Base-by-base conservation (phyloP, 2,329 filamentous ascomycete species). In the Xylaria polymorpha region DNA sequence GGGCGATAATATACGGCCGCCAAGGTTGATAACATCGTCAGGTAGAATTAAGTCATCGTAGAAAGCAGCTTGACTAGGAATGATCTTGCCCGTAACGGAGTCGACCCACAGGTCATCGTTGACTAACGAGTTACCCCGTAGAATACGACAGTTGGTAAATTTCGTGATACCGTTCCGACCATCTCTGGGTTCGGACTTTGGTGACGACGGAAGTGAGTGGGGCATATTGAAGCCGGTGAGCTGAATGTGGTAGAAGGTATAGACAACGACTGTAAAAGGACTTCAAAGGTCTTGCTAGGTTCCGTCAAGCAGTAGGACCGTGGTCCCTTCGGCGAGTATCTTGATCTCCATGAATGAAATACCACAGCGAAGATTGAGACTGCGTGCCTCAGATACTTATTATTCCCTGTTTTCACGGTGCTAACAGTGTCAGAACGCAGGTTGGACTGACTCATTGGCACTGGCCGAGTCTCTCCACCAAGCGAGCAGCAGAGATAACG, bases 41-140 rank as follows among this genome's bases (percentile, higher is more conserved):
- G 94, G 93, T 2, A 90, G 83, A 63, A 86, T 83, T 55, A 89
- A 85, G 61, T 92, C 86, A 74, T 90, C 89, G 78, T 92, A 94
- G 78, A 91, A 91, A 43, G 85, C 83, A 44, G 86, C 83, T 76
- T 91, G 89, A 76, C 86, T 93, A 73, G 90, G 87, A 57, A 97
- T 84, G 76, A 97, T 93, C 79, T 93, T 94, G 73, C 94, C 94
- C 1, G 91, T 93, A 18, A 85, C 78, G 0, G 93, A 92, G 79
- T 92, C 94, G 69, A 97, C 90, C 94, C 94, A 97, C n/a, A 97
- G 86, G 77, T 97, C 94, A 71, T 92, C 90, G 53, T 88, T 81
- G 53, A 97, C 86, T 32, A 97, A 85, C 22, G 84, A 77, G 72
- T 91, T 86, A 73, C 88, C 89, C 76, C 88, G 90, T 68, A 95